A percentile compares a stretch with the other conserved stretches of the same genome.
These are phyloP conservation scores for Raphanus hybrid DNA, from an alignment of 441 rosid genomes.

Conservation along the genomic window DNA sequence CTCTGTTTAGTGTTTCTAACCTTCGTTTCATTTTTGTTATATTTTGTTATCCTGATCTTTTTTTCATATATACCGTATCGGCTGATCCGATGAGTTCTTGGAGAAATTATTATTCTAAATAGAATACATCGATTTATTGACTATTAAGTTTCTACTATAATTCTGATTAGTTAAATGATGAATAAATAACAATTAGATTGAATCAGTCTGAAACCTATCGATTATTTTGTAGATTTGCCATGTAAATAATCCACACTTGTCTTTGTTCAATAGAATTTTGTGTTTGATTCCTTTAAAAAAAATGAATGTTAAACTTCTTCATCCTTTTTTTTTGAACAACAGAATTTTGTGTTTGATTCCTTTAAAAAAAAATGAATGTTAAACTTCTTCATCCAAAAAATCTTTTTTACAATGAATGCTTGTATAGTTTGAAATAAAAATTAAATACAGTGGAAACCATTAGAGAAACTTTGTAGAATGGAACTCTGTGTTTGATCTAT, in stretches of 20 bases:
- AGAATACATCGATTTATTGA: background rate
- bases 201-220: background rate
- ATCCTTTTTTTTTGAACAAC: no score
- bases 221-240: conserved; percentile 1
- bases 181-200: background rate
- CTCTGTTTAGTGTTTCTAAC: background rate
- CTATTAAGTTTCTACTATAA: background rate
- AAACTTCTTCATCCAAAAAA: no score
- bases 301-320: no score
- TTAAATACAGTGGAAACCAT: no score
- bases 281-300: no score
- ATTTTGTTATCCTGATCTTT: background rate
- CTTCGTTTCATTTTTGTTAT: background rate
- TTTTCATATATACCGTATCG: no score
- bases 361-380: no score
- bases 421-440: no score
- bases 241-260: conserved; percentile 1
- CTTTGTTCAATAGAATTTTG: background rate
- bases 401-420: no score
- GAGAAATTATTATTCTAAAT: background rate
- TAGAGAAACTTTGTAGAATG: no score
- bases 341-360: no score
- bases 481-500: background rate
- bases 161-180: conserved; percentile 4
- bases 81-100: no score